Percentiles rank a stretch among this genome's conserved stretches.
phyloP scores from a whole-genome alignment of 768 basidiomycete species.

The Harrya chromipes region DNA sequence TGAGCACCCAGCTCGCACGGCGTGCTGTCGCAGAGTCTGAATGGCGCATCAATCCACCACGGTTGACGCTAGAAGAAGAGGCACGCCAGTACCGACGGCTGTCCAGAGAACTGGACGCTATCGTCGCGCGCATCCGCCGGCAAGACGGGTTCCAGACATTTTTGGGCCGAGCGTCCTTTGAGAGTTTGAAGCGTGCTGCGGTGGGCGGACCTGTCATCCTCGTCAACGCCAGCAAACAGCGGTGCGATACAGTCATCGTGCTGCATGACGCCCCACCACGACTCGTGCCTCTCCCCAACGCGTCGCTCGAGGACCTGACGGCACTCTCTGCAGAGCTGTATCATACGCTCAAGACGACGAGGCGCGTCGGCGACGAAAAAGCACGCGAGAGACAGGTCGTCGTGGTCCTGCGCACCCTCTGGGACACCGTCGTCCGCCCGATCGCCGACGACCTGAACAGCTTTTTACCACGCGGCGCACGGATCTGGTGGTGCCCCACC shows the following conservation, averaged over 20 bases:
- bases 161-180: slow-evolving; percentile 22
- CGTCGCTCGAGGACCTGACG: slow-evolving; percentile 11
- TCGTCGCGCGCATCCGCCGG: slow-evolving; percentile 21
- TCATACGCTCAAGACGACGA: slow-evolving; percentile 3
- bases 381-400: slow-evolving; percentile 15
- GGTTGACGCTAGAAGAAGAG: slow-evolving; percentile 11
- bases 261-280: slow-evolving; percentile 16
- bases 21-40: background rate
- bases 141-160: slow-evolving; percentile 31
- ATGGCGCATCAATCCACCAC: background rate
- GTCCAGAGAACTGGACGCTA: slow-evolving; percentile 17
- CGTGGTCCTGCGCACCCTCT: slow-evolving; percentile 19
- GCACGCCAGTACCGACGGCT: slow-evolving; percentile 14
- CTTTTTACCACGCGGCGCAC: slow-evolving; percentile 19
- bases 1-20: slow-evolving; percentile 13
- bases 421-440: slow-evolving; percentile 23
- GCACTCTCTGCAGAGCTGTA: slow-evolving; percentile 6
- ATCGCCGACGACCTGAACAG: slow-evolving; percentile 13
- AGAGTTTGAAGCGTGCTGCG: slow-evolving; percentile 18
- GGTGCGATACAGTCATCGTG: slow-evolving; percentile 41
- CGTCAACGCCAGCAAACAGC: slow-evolving; percentile 29
- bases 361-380: slow-evolving; percentile 20
- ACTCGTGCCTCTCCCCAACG: slow-evolving; percentile 17
- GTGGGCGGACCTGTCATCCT: slow-evolving; percentile 35
- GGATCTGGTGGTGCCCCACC: slow-evolving; percentile 36